A percentile compares a stretch with the other conserved stretches of the same genome.
These are phyloP conservation scores for Caryopteris hybrid DNA, from an alignment of 305 asterid genomes.

Conservation along the genomic window DNA sequence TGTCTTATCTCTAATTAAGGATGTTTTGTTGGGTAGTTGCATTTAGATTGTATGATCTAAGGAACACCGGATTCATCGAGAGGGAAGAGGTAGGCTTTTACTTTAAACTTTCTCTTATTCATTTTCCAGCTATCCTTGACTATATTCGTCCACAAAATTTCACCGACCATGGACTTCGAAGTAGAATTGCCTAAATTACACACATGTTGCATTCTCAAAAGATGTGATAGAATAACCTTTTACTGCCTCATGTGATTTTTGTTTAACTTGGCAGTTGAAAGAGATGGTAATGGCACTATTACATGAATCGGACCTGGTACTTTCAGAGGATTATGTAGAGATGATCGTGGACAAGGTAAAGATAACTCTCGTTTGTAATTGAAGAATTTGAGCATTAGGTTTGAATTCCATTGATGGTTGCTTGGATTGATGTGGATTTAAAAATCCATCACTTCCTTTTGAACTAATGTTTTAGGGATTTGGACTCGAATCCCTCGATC, in stretches of 20 bases:
- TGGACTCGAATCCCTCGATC: too few relatives aligned
- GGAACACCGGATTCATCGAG: slow-evolving; percentile 79
- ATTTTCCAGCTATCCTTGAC: neutral
- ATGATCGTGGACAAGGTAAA: slow-evolving; percentile 71
- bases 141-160: neutral
- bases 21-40: slow-evolving; percentile 54
- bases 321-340: slow-evolving; percentile 73
- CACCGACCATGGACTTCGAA: neutral
- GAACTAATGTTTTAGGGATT: too few relatives aligned
- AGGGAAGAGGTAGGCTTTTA: slow-evolving; percentile 64
- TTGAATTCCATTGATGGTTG: neutral
- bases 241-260: neutral
- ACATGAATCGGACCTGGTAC: slow-evolving; percentile 71
- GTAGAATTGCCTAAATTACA: neutral
- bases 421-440: neutral
- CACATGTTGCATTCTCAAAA: neutral
- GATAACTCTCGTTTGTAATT: neutral
- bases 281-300: slow-evolving; percentile 89
- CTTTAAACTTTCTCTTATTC: neutral
- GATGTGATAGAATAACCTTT: neutral
- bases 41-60: slow-evolving; percentile 66
- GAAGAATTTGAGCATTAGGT: neutral
- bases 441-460: neutral
- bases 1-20: slow-evolving; percentile 5
- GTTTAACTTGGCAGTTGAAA: slow-evolving; percentile 46